Conservation (phyloP, 2,329 filamentous ascomycete species). For the Neocucurbitaria cava region DNA sequence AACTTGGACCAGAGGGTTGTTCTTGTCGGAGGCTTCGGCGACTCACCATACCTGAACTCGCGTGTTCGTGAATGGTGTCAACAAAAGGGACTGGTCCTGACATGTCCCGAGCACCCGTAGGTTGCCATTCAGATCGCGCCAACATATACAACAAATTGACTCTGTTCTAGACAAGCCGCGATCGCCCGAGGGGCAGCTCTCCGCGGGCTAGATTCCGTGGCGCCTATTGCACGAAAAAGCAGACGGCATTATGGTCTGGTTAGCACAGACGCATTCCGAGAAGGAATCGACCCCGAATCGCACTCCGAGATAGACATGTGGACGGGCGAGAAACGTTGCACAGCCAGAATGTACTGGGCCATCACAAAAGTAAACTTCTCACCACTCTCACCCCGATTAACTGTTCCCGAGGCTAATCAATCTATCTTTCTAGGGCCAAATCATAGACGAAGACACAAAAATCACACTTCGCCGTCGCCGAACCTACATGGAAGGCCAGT, state of each 20-base stretch:
- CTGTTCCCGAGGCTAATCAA: no score
- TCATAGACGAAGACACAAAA: background rate
- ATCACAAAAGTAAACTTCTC: constrained; percentile 4
- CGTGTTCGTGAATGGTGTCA: background rate
- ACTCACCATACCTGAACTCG: background rate
- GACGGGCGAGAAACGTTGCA: background rate
- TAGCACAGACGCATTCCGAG: background rate
- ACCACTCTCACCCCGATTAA: no score
- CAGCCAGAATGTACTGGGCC: background rate
- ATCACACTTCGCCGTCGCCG: background rate
- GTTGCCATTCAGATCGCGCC: background rate
- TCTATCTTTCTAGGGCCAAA: background rate
- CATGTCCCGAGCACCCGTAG: background rate
- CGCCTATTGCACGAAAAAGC: background rate
- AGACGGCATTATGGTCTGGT: background rate
- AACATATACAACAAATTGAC: no score
- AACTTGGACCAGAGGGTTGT: background rate
- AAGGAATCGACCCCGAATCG: background rate
- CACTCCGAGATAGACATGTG: background rate
- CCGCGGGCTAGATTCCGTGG: background rate
- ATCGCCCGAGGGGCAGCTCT: constrained; percentile 1
- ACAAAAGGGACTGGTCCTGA: background rate
- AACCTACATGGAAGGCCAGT: background rate
- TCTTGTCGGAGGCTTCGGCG: constrained; percentile 1
- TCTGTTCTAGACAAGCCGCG: background rate